Conservation (phyloP, 106 monocot species). For the Agapanthus africanus region DNA sequence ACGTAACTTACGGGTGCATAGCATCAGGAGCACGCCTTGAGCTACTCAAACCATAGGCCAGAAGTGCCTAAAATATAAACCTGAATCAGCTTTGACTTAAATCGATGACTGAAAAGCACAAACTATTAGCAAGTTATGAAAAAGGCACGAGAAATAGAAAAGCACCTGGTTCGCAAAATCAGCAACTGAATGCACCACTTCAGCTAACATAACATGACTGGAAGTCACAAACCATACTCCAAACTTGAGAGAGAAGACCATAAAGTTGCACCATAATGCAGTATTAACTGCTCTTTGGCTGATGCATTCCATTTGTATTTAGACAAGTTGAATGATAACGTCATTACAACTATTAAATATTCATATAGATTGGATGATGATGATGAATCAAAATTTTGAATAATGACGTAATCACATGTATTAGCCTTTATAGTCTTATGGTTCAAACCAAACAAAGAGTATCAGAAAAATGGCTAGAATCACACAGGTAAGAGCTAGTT, state of each 20-base stretch:
- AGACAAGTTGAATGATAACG: background rate
- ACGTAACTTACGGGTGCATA: conserved; percentile 91
- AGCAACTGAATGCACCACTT: conserved; percentile 85
- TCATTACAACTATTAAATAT: background rate
- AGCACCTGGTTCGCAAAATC: conserved; percentile 98
- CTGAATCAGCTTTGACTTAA: background rate
- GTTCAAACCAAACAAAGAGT: background rate
- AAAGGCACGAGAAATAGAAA: background rate
- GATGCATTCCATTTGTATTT: conserved; percentile 18
- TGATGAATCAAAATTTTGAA: background rate
- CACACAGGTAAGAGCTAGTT: background rate
- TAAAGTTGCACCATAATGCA: conserved; percentile 98
- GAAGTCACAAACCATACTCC: conserved; percentile 87
- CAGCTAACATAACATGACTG: conserved; percentile 99
- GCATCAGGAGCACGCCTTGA: conserved; percentile 98
- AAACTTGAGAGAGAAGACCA: conserved; percentile 98
- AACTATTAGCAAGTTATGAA: background rate
- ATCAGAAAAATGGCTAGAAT: background rate
- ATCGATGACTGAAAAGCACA: conserved; percentile 1
- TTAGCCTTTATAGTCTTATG: background rate
- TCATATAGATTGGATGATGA: background rate
- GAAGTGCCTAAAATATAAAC: conserved; percentile 60
- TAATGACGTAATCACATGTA: background rate
- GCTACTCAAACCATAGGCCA: conserved; percentile 97
- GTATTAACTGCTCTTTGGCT: conserved; percentile 95